Evolutionary conservation across 495 filamentous ascomycete species (phyloP), one percentile per base, ranked within the genome.

Genomic region (Penicillium turbatum): DNA sequence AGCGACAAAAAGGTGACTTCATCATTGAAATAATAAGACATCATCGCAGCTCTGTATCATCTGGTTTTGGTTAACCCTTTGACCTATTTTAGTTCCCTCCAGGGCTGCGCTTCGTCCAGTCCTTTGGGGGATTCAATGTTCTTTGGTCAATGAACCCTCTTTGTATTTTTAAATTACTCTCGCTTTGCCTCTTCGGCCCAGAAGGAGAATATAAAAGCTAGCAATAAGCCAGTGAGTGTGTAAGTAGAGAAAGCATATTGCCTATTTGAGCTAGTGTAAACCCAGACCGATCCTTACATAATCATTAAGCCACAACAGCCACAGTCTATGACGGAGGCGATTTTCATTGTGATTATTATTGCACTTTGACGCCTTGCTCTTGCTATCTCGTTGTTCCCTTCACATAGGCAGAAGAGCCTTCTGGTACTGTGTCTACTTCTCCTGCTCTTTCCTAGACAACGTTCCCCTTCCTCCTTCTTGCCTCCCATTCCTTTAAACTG

Each of bases 321-420:
- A 63, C 63, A 56, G 11, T 61, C 54, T 39, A 66, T 66, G 64
- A 66, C 64, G 64, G 58, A 59, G 56, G 49, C 56, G 53, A 62
- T 56, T 65, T 64, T 60, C 51, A 43, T 58, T 49, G 53, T 50
- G 44, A 58, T 61, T 62, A 58, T 61, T 62, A 51, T 46, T 48
- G 45, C 45, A 48, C 39, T 48, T 45, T 48, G n/a, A 16, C 37
- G 53, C 35, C 47, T 47, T 24, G 51, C 36, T 29, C 46, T 51
- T 40, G 26, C 12, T 32, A 41, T 58, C 40, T 57, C 29, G 44
- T 51, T 54, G 31, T 55, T 51, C 40, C 37, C 38, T 39, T 54
- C 29, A 17, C 29, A 21, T 15, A 40, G 46, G 53, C 37, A 50
- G 48, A 46, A 50, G 39, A 51, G 17, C 2, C 8, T 10, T 52